Conservation (phyloP, 2,329 filamentous ascomycete species). For the Verticillium longisporum region DNA sequence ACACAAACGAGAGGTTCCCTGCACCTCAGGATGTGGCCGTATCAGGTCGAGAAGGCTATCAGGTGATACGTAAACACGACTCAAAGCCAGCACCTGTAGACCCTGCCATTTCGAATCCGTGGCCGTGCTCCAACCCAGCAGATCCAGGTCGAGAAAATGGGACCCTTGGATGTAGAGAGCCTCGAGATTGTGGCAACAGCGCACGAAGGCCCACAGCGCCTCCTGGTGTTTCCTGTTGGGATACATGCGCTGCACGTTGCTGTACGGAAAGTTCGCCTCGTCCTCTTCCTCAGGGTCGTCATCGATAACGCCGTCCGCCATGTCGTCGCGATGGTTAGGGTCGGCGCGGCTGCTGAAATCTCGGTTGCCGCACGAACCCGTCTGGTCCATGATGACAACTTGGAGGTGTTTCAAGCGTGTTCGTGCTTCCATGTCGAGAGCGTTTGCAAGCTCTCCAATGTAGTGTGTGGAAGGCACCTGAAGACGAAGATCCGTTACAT, state of each 20-base stretch:
- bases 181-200: slow-evolving; percentile 2
- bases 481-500: slow-evolving; percentile 3
- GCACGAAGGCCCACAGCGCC: slow-evolving; percentile 1
- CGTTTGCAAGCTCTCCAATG: background rate
- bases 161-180: slow-evolving; percentile 2
- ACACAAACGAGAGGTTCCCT: background rate
- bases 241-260: slow-evolving; percentile 4
- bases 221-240: slow-evolving; percentile 4
- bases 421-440: background rate
- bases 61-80: background rate
- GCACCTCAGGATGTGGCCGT: background rate
- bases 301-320: background rate
- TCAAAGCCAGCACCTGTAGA: background rate
- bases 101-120: background rate
- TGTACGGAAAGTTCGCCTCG: background rate
- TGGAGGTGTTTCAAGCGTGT: slow-evolving; percentile 1
- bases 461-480: slow-evolving; percentile 3
- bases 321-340: background rate
- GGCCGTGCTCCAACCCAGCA: background rate
- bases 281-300: background rate
- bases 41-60: background rate
- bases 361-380: slow-evolving; percentile 2
- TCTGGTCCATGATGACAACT: slow-evolving; percentile 2
- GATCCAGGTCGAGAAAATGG: slow-evolving; percentile 3
- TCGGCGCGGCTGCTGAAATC: background rate